These are phyloP conservation scores for Uromyces viciae-fabae DNA, from an alignment of 1,284 basidiomycete genomes.

Conservation along the genomic window DNA sequence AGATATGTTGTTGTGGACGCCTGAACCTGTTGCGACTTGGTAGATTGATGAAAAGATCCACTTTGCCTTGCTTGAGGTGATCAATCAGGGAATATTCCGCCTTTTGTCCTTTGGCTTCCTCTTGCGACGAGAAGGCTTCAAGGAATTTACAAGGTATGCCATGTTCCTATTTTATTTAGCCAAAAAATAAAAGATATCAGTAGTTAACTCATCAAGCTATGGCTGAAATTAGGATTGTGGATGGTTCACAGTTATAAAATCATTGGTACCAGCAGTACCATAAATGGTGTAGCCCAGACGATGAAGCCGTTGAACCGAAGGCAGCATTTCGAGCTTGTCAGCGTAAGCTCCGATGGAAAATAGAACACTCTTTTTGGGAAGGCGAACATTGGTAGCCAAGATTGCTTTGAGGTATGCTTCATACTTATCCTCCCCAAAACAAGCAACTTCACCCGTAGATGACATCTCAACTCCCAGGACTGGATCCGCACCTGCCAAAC, in stretches of 20 bases:
- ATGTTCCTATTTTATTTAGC: constrained; percentile 36
- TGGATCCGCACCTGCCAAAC: constrained; percentile 91
- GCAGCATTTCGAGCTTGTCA: constrained; percentile 95
- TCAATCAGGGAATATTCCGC: constrained; percentile 92
- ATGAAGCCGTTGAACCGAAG: constrained; percentile 92
- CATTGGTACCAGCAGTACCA: constrained; percentile 91
- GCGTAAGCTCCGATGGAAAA: constrained; percentile 93
- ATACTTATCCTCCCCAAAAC: constrained; percentile 95
- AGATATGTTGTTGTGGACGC: constrained; percentile 91
- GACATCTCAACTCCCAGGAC: constrained; percentile 99
- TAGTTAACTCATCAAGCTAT: not conserved
- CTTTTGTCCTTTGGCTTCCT: constrained; percentile 70
- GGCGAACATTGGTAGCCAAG: constrained; percentile 88
- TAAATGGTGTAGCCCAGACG: constrained; percentile 93
- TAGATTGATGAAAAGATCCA: constrained; percentile 98
- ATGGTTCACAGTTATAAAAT: constrained; percentile 72
- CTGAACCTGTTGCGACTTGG: constrained; percentile 98
- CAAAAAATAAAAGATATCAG: not conserved
- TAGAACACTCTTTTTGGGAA: constrained; percentile 91
- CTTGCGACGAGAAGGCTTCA: constrained; percentile 75
- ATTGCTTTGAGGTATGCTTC: constrained; percentile 97
- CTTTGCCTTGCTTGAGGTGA: constrained; percentile 89
- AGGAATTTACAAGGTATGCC: constrained; percentile 69
- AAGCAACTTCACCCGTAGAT: constrained; percentile 98
- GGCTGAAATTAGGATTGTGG: not conserved